phyloP scores from a whole-genome alignment of 805 yeast species.

The Kodamaea leandrae region DNA sequence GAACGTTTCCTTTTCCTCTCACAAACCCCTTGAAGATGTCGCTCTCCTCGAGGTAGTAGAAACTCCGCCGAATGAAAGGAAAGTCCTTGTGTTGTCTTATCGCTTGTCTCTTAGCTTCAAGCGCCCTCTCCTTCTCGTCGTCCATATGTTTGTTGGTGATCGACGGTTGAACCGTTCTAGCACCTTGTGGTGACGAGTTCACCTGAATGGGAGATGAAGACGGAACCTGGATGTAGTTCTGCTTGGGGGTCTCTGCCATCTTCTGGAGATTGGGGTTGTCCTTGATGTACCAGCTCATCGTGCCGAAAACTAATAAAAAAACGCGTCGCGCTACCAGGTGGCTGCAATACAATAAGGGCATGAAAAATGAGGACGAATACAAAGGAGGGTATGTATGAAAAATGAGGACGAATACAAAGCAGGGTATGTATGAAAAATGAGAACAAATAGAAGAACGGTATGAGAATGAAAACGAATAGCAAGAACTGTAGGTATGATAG shows the following conservation, averaged over 20 bases:
- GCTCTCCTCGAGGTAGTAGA: slow-evolving; percentile 39
- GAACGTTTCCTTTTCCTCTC: slow-evolving; percentile 41
- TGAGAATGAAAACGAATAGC: no score
- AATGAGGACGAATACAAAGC: no score
- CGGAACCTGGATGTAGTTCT: slow-evolving; percentile 38
- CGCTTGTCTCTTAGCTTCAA: slow-evolving; percentile 37
- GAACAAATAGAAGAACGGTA: no score
- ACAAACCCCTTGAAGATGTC: slow-evolving; percentile 43
- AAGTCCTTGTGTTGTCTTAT: slow-evolving; percentile 39
- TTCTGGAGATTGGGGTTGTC: slow-evolving; percentile 15
- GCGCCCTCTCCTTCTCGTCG: slow-evolving; percentile 16
- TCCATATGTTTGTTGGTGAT: slow-evolving; percentile 6
- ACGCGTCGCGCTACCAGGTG: slow-evolving; percentile 9
- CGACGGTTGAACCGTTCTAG: slow-evolving; percentile 6
- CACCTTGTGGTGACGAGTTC: slow-evolving; percentile 24
- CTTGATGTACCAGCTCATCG: slow-evolving; percentile 26
- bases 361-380: no score
- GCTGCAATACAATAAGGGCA: slow-evolving; percentile 3
- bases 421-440: neutral
- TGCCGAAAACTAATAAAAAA: neutral
- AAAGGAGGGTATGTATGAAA: no score
- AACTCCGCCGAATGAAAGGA: slow-evolving; percentile 34
- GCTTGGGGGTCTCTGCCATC: slow-evolving; percentile 19
- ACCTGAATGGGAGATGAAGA: slow-evolving; percentile 38
- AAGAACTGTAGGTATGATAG: no score